Conservation (phyloP, 768 basidiomycete genomes). For the Coprinellus micaceus region DNA sequence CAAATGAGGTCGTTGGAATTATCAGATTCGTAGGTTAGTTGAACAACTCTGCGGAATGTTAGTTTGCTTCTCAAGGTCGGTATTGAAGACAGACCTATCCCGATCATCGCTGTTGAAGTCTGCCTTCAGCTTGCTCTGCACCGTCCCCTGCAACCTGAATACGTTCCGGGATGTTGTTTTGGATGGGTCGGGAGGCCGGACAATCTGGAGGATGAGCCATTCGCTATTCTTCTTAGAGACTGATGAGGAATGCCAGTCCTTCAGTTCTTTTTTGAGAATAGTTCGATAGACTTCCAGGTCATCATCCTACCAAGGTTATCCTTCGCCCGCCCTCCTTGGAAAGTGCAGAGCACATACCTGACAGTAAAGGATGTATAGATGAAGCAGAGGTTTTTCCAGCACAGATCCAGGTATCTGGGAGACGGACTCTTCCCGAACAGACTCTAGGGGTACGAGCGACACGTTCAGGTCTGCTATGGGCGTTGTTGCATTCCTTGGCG, state of each 20-base stretch:
- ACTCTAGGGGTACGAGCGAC: slow-evolving; percentile 63
- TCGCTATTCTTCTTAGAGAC: slow-evolving; percentile 78
- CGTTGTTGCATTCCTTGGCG: slow-evolving; percentile 32
- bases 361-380: slow-evolving; percentile 82
- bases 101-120: slow-evolving; percentile 90
- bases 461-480: slow-evolving; percentile 91
- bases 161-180: slow-evolving; percentile 58
- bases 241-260: slow-evolving; percentile 81
- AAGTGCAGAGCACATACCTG: slow-evolving; percentile 51
- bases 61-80: slow-evolving; percentile 1
- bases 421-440: slow-evolving; percentile 65
- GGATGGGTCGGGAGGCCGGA: slow-evolving; percentile 56
- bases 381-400: slow-evolving; percentile 82
- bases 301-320: slow-evolving; percentile 39
- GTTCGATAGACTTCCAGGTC: slow-evolving; percentile 75
- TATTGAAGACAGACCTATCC: slow-evolving; percentile 56
- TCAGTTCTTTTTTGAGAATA: slow-evolving; percentile 78
- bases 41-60: slow-evolving; percentile 59
- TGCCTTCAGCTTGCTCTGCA: slow-evolving; percentile 84
- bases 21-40: slow-evolving; percentile 71
- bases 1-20: slow-evolving; percentile 75
- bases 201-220: slow-evolving; percentile 88
- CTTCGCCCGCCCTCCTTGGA: slow-evolving; percentile 8
- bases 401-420: slow-evolving; percentile 76
- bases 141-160: slow-evolving; percentile 80